Base-by-base conservation (phyloP, 306 rosid genomes). In the Vachellia collinsii region DNA sequence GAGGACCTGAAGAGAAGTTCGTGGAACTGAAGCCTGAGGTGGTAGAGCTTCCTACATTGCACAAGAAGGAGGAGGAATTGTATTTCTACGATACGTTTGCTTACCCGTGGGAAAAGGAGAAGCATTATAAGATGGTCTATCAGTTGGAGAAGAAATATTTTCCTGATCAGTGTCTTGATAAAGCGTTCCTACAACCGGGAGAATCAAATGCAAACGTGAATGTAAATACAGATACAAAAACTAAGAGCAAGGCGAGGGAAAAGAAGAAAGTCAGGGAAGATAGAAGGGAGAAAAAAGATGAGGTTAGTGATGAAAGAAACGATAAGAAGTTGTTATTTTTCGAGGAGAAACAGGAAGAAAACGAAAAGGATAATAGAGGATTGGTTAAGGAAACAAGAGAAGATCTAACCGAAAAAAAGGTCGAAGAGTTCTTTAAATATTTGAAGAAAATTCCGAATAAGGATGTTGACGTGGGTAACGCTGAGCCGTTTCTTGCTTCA, bases 21-120 rank as follows among this genome's bases (percentile, higher is more conserved):
- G 95, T 95, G 75, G 99, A 94, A 74, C 66, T 94, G 77, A 90
- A 85, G 83, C 99, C 95, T 2, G 91, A 94, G 69, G 97, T 94
- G 17, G 93, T 93, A 11, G 97, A 95, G 46, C 79, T 95, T 73
- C 90, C 88, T 7, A 89, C 89, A 4, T 70, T 93, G 86, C 97
- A 89, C 46, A 79, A 82, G 84, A 88, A 96, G 70, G 98, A 95
- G 77, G 99, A 95, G 76, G 99, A 93, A 78, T 80, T 95, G 75
- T 81, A 85, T 81, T 93, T 94, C 69, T 88, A 93, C 37, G 97
- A 94, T 50, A 74, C 97, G 0, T 89, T 94, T 59, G 56, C 88
- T 0, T 93, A 91, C 79, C 99, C 99, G 0, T 94, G 99, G 99
- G 99, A 94, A 86, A 94, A 94, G 82, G 93, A 87, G 20, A 94